Base-by-base conservation (phyloP, 176 grass and related monocot species). In the Oryza punctata region DNA sequence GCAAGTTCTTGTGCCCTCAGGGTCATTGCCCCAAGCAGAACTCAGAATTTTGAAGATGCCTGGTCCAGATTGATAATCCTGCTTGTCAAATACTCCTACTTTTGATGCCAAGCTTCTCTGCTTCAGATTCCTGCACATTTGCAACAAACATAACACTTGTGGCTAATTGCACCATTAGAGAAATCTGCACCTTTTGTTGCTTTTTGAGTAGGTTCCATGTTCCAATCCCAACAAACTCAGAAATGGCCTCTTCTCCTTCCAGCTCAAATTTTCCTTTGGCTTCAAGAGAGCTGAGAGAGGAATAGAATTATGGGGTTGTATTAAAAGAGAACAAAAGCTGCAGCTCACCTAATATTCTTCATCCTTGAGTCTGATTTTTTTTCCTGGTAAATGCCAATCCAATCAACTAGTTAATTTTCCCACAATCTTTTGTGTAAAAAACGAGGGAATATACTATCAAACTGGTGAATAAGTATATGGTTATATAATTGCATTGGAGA, bases 141-240 rank as follows among this genome's bases (percentile, higher is more conserved):
- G 12, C 24, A 83, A 52, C 68, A 63, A 61, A 59, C 49, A 49
- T 14, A 76, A 40, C 67, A 28, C 0, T 5, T 24, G 28, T 24
- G 57, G 9, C 21, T 23, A 60, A 60, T 60, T 63, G 19, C n/a
- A 16, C 8, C 65, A 63, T 63, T 57, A 23, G 9, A 59, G 52
- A 78, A 76, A 33, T 32, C 23, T 10, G 10, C 35, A 74, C 2
- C 40, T 18, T 45, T 71, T 73, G 2, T 5, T 61, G 12, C 60
- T 61, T 81, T 84, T 63, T 10, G 40, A 69, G 73, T 89, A 86
- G 84, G 84, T 87, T 76, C 50, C 75, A 90, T 43, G 84, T 90
- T 90, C 40, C 84, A 76, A 70, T 90, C 67, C 60, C n/a, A 85
- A 89, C 75, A 28, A 72, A 88, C 85, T 85, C 70, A 74, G 67